Evolutionary conservation across 2,329 filamentous ascomycete genomes (phyloP), one percentile per base, ranked within the genome.

Genomic region (Tolypocladium album): DNA sequence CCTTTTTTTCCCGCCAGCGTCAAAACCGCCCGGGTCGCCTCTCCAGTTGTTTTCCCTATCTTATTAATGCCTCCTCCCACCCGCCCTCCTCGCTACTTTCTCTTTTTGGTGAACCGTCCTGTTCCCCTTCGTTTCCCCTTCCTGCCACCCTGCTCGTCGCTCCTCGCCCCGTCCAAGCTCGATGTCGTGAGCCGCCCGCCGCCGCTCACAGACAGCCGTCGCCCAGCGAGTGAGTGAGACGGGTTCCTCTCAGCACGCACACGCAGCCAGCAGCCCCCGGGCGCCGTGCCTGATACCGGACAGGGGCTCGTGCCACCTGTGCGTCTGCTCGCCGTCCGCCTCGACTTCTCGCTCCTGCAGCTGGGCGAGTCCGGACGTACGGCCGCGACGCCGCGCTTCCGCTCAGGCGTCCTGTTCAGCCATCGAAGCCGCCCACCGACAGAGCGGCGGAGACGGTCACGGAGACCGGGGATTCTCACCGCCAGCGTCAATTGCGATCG

Each of bases 11-110:
- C 47, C 24, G 24, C 47, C 47, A 31, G 47, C 11, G 47, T 31
- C 47, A 31, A 50, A 50, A 31, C 22, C 45, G 45, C 15, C 45
- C 45, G 27, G 45, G 45, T 50, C 45, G 45, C 45, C 24, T 50
- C 45, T 50, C 45, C 47, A 31, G 47, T 20, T 50, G 47, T 17
- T 27, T 24, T 38, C 2, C 38, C 34, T 40, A 40, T 38, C 36
- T 38, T 56, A 45, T 56, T 59, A 61, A 61, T 61, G 60, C 53
- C 59, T 61, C 58, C 52, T 59, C 58, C 52, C 58, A 22, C 58
- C 58, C 40, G 24, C 58, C 38, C 27, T n/a, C 38, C 9, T 5
- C 34, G 15, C 57, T 42, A 22, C 24, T 36, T 47, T n/a, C 52
- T 8, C 31, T 45, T 17, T 55, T 22, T 38, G 36, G 56, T 47